Base-by-base conservation (phyloP, 2,329 filamentous ascomycete genomes). In the Dactylellina cionopaga region DNA sequence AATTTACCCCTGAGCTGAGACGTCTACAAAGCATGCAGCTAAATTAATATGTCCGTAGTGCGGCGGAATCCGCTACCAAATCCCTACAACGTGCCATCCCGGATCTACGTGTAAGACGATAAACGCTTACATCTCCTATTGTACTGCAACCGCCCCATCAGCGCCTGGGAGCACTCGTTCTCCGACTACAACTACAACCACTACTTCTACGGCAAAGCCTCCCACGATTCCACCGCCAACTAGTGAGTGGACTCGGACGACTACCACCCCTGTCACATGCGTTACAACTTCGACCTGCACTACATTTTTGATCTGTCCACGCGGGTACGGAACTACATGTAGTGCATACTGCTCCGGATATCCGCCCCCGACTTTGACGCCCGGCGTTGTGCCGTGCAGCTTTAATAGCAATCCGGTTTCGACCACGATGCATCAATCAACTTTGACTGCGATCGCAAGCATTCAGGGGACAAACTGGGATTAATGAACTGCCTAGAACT, bases 31-130 rank as follows among this genome's bases (percentile, higher is more conserved):
- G n/a, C n/a, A n/a, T n/a, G n/a, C n/a, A n/a, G n/a, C n/a, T n/a
- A n/a, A n/a, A n/a, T n/a, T n/a, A n/a, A n/a, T 10, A 15, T 24
- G 13, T 41, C 51, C 33, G 13, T 19, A 58, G 54, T 58, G 58
- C 35, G 58, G 58, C 25, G 58, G 31, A 27, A 44, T 62, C 46
- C 58, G 58, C 35, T 62, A 47, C 29, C 58, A 62, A 52, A 41
- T 29, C 1, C 58, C 39, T 33, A 62, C 58, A 52, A 52, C 58
- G 13, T 62, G 58, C 33, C 58, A 29, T 24, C 44, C 58, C 7
- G 58, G 58, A 0, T 62, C 58, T 13, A 62, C 58, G 3, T 62
- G 58, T 24, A 62, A 25, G 43, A 62, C 58, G 1, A 62, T 62
- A 0, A 52, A 52, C 15, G 44, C 24, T 7, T 52, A 62, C 15